A percentile compares a stretch with the other conserved stretches of the same genome.
Conservation (phyloP, 768 basidiomycete species). For the Tephrocybe sp. region DNA sequence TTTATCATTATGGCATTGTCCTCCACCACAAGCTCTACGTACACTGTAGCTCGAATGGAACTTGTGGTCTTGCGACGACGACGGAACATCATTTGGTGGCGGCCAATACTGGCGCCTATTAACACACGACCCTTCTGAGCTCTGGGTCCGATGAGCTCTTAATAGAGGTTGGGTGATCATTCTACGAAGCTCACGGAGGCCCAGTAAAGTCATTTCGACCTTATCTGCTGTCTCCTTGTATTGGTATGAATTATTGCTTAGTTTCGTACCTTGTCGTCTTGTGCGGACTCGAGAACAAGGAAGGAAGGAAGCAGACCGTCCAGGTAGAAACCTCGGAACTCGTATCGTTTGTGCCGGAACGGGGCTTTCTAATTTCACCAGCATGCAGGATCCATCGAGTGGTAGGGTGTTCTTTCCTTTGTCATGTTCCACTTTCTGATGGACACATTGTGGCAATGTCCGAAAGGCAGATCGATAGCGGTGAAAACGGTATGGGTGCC, state of each 20-base stretch:
- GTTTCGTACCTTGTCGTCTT: background rate
- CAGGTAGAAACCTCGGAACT: too few species aligned
- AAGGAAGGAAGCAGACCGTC: too few species aligned
- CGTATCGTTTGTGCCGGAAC: too few species aligned
- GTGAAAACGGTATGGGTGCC: slow-evolving; percentile 4
- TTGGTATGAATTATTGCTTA: background rate
- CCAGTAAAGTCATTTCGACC: background rate
- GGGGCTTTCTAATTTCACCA: too few species aligned
- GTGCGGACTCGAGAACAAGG: too few species aligned
- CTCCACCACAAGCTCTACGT: too few species aligned
- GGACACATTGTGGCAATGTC: slow-evolving; percentile 1
- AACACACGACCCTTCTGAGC: background rate
- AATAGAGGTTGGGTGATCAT: background rate
- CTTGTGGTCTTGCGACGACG: background rate
- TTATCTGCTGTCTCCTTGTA: background rate
- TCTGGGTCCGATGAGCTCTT: background rate
- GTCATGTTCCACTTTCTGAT: slow-evolving; percentile 5
- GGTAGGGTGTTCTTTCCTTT: background rate
- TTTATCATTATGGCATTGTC: too few species aligned
- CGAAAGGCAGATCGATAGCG: slow-evolving; percentile 3
- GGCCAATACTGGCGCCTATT: background rate
- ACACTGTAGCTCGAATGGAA: background rate
- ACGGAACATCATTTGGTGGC: background rate
- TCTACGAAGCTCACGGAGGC: slow-evolving; percentile 4
- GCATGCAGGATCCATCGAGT: too few species aligned